Base-by-base conservation (phyloP, 176 grass and related monocot species). In the Pontederia crassipes region DNA sequence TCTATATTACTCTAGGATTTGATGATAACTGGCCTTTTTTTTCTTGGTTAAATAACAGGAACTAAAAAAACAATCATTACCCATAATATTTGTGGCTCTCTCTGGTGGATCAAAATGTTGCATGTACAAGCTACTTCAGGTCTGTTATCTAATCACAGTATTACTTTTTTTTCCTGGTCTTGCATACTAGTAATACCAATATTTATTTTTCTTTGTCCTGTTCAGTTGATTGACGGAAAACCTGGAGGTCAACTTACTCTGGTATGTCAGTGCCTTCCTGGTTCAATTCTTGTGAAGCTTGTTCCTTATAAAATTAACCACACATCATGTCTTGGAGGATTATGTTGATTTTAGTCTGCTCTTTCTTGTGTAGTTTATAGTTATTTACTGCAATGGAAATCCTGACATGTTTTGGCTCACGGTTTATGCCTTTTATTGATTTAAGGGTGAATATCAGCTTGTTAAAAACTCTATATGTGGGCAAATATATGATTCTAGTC, bases 101-200 rank as follows among this genome's bases (percentile, higher is more conserved):
- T 98, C 93, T 62, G 79, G 85, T 52, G 87, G 93, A 54, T 89
- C 84, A 72, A 85, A 87, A 55, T 81, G 81, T 73, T 87, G 88
- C 69, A 74, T 98, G 81, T 85, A 85, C 68, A 98, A 89, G 77
- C 70, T 85, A 88, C 74, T 98, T 86, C 88, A 89, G 84, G 93
- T 98, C 17, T 15, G 32, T 73, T 49, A 17, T 18, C 12, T 57
- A 9, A 2, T 40, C 45, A 46, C 2, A 24, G 20, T 49, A 12
- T 27, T 48, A 17, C 3, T 40, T 26, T 17, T 17, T 51, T 14
- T 69, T 55, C 27, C 12, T 8, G 17, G 14, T 16, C 3, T 20
- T 46, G 12, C 10, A 20, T 58, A 9, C 18, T 18, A 27, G 17
- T 11, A 26, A 2, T 49, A 45, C 11, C 9, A 50, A 46, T 24